Conservation (phyloP, 2,329 filamentous ascomycete genomes). For the Scolecobasidium constrictum region DNA sequence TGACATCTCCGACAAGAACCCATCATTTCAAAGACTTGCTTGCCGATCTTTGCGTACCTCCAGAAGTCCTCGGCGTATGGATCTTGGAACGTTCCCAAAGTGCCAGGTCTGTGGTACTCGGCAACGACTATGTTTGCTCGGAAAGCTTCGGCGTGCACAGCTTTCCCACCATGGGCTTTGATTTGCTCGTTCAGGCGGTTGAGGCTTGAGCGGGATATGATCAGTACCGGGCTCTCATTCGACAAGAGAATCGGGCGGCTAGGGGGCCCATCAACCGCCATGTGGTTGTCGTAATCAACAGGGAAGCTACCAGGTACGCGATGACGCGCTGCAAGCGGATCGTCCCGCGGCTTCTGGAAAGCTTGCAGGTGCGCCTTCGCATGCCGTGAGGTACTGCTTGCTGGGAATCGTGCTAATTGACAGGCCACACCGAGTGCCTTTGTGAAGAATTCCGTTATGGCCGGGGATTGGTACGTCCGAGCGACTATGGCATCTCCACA, state of each 20-base stretch:
- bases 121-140: slow-evolving; percentile 74
- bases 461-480: slow-evolving; percentile 54
- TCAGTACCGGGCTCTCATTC: slow-evolving; percentile 88
- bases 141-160: slow-evolving; percentile 64
- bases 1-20: slow-evolving; percentile 83
- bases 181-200: slow-evolving; percentile 68
- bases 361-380: slow-evolving; percentile 58
- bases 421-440: slow-evolving; percentile 66
- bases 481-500: slow-evolving; percentile 72
- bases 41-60: slow-evolving; percentile 55
- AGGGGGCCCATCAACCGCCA: slow-evolving; percentile 43
- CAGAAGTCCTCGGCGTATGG: slow-evolving; percentile 77
- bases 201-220: slow-evolving; percentile 71
- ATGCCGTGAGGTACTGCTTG: slow-evolving; percentile 50
- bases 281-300: background rate
- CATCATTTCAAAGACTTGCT: slow-evolving; percentile 56
- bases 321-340: background rate
- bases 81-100: slow-evolving; percentile 22
- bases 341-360: background rate
- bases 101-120: slow-evolving; percentile 18
- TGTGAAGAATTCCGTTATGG: slow-evolving; percentile 69
- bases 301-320: slow-evolving; percentile 9
- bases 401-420: slow-evolving; percentile 71
- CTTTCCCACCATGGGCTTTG: slow-evolving; percentile 46
- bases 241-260: slow-evolving; percentile 60